A percentile compares a stretch with the other conserved stretches of the same genome.
Evolutionary conservation across 148 eudicot species (phyloP).

Genomic region (Vaccinium vitisidaea): DNA sequence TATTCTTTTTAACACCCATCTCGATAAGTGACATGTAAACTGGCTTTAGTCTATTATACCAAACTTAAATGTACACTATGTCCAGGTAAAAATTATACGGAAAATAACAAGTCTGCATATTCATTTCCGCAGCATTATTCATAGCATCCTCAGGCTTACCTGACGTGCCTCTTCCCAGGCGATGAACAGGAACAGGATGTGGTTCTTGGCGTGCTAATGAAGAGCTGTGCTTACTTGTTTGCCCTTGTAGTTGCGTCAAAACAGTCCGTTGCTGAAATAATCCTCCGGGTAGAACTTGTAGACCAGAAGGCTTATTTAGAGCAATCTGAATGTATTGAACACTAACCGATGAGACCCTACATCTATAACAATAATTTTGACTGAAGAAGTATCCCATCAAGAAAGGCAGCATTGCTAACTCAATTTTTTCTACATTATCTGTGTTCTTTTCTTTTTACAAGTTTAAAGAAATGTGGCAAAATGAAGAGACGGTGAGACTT

Average conservation of each 20-base stretch:
- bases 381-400: neutral
- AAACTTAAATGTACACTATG: neutral
- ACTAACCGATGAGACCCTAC: constrained; percentile 7
- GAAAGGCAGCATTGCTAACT: neutral
- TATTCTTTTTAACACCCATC: neutral
- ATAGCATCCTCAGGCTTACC: constrained; percentile 40
- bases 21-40: neutral
- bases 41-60: neutral
- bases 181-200: constrained; percentile 90
- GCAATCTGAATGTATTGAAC: constrained; percentile 51
- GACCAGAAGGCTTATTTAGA: constrained; percentile 78
- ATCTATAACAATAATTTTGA: neutral
- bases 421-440: neutral
- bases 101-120: neutral
- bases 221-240: constrained; percentile 29
- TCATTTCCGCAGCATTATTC: neutral
- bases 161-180: constrained; percentile 96
- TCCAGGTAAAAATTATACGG: neutral
- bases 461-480: neutral
- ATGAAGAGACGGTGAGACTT: neutral
- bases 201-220: constrained; percentile 36
- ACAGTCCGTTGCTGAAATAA: constrained; percentile 96
- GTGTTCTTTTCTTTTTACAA: neutral
- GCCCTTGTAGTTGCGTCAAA: constrained; percentile 81
- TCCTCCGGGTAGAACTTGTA: constrained; percentile 95